Evolutionary conservation across 768 basidiomycete genomes (phyloP).

Genomic region (Crepidotus variabilis): DNA sequence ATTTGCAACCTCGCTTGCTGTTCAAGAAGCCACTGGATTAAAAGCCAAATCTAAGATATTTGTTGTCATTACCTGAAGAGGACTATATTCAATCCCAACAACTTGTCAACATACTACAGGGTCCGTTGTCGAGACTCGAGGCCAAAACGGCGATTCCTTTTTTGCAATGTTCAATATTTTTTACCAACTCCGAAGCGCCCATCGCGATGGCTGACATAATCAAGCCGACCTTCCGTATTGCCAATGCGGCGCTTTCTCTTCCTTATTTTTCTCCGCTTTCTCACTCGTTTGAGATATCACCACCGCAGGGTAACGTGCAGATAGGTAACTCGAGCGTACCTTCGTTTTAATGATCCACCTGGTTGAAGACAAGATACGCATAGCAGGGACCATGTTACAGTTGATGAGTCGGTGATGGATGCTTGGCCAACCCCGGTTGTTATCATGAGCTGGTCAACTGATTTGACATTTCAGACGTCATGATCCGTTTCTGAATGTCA

Average conservation of each 20-base stretch:
- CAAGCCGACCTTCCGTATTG: background rate
- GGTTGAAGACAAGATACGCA: background rate
- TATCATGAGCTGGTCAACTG: background rate
- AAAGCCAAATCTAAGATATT: too few species aligned
- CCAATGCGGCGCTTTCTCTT: background rate
- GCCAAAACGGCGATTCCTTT: background rate
- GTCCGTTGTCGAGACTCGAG: background rate
- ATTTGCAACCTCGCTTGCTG: too few species aligned
- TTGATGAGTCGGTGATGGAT: background rate
- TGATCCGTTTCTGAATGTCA: background rate
- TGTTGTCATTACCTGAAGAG: background rate
- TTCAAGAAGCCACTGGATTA: too few species aligned
- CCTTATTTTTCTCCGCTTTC: too few species aligned
- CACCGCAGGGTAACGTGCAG: too few species aligned
- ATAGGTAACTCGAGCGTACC: too few species aligned
- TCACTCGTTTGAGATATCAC: too few species aligned
- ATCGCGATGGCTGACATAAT: background rate
- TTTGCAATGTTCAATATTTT: background rate
- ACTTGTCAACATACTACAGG: background rate
- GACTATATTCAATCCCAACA: background rate
- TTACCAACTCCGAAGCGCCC: background rate
- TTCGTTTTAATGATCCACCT: background rate
- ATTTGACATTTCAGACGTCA: background rate
- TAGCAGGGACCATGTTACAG: background rate
- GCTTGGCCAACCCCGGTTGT: background rate